Conservation (phyloP, 2,329 filamentous ascomycete species). For the Aureobasidium sp. region DNA sequence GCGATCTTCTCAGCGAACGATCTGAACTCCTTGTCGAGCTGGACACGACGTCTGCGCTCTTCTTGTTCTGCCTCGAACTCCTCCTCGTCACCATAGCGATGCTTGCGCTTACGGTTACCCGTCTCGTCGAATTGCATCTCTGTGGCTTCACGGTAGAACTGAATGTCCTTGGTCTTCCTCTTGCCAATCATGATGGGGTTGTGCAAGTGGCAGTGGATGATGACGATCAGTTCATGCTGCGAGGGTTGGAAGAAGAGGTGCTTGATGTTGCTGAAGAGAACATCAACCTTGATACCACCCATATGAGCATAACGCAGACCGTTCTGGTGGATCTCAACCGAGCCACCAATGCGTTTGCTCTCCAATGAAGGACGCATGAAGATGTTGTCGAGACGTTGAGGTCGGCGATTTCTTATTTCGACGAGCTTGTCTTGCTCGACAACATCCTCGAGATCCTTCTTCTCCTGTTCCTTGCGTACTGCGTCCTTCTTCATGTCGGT, state of each 20-base stretch:
- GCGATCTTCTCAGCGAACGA: conserved; percentile 95
- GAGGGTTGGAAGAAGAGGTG: conserved; percentile 99
- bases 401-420: conserved; percentile 88
- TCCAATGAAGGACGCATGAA: conserved; percentile 94
- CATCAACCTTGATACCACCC: conserved; percentile 79
- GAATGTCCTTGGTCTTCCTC: conserved; percentile 98
- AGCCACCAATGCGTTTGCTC: conserved; percentile 91
- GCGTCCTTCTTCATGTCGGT: conserved; percentile 93
- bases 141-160: conserved; percentile 95
- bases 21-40: conserved; percentile 93
- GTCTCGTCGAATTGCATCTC: conserved; percentile 99
- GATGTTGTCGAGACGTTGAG: conserved; percentile 83
- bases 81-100: conserved; percentile 95
- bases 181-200: conserved; percentile 97
- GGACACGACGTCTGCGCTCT: conserved; percentile 81
- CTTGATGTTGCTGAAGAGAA: conserved; percentile 96
- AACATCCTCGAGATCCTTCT: conserved; percentile 99
- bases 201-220: conserved; percentile 96
- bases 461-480: conserved; percentile 89
- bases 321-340: conserved; percentile 96
- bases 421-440: conserved; percentile 97
- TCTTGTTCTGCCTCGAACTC: conserved; percentile 99
- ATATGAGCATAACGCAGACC: conserved; percentile 87
- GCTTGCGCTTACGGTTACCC: conserved; percentile 94
- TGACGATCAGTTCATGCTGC: conserved; percentile 90